Conservation (phyloP, 371 early-diverging fungal genomes). For the Mucor indicus region DNA sequence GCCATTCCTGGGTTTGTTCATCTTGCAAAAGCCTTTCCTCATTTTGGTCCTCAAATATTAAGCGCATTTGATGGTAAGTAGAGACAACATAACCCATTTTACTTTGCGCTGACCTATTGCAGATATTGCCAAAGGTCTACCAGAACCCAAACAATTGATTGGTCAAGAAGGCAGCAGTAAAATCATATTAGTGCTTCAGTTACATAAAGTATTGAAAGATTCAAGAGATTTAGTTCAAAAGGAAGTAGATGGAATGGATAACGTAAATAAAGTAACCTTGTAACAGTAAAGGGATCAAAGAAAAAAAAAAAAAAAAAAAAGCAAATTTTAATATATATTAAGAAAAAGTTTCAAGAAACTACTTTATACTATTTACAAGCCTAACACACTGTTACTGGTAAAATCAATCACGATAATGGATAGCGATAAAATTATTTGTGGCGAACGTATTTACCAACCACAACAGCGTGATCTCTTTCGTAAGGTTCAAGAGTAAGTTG, state of each 20-base stretch:
- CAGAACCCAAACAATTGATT: conserved; percentile 37
- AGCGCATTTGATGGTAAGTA: conserved; percentile 33
- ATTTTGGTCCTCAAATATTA: conserved; percentile 35
- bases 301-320: conserved; percentile 4
- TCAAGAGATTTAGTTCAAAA: conserved; percentile 27
- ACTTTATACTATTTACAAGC: too few relatives aligned
- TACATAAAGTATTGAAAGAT: conserved; percentile 36
- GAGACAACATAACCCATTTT: not conserved
- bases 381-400: too few relatives aligned
- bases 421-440: conserved; percentile 40
- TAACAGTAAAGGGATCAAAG: conserved; percentile 9
- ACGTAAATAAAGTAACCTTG: conserved; percentile 34
- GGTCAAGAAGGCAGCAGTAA: conserved; percentile 41
- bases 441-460: conserved; percentile 90
- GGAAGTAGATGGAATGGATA: conserved; percentile 25
- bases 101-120: not conserved
- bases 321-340: not conserved
- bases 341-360: not conserved
- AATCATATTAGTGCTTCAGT: conserved; percentile 38
- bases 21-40: conserved; percentile 44
- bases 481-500: conserved; percentile 99
- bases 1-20: conserved; percentile 43
- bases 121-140: conserved; percentile 39
- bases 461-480: conserved; percentile 99
- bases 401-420: too few relatives aligned